These are phyloP conservation scores for Ganoderma boninense DNA, from an alignment of 1,284 basidiomycete genomes.

Conservation along the genomic window DNA sequence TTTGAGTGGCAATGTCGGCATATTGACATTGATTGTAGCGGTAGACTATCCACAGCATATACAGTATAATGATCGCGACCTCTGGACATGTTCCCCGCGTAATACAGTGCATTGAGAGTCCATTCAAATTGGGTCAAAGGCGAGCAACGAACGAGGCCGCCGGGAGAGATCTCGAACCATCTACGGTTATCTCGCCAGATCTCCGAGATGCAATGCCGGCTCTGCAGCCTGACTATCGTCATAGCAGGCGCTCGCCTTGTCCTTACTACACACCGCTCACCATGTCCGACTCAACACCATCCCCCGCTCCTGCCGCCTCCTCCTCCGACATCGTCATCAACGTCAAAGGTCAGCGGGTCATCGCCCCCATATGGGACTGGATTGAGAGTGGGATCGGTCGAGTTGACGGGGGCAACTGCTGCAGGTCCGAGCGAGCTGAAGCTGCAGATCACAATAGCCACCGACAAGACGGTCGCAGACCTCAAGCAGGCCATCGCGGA, in stretches of 20 bases:
- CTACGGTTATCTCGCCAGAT: slow-evolving; percentile 21
- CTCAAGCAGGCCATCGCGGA: slow-evolving; percentile 88
- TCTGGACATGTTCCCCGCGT: not conserved
- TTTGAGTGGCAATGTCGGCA: not conserved
- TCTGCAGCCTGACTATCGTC: slow-evolving; percentile 23
- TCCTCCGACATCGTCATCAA: slow-evolving; percentile 75
- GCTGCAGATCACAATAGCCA: slow-evolving; percentile 82
- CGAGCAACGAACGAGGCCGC: not conserved
- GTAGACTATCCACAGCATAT: not conserved
- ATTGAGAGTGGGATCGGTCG: no score
- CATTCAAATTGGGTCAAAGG: not conserved
- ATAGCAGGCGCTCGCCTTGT: slow-evolving; percentile 21
- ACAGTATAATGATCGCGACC: not conserved
- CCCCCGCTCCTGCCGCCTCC: slow-evolving; percentile 46
- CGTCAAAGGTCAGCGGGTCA: slow-evolving; percentile 69
- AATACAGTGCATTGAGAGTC: no score
- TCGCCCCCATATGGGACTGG: no score
- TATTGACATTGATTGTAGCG: not conserved
- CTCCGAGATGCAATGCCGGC: slow-evolving; percentile 1
- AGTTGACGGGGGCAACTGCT: not conserved
- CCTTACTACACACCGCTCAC: slow-evolving; percentile 9
- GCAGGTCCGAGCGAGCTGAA: slow-evolving; percentile 91
- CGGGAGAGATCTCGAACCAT: slow-evolving; percentile 23
- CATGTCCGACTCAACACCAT: slow-evolving; percentile 28
- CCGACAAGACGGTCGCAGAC: slow-evolving; percentile 83